phyloP scores from a whole-genome alignment of 169 alveolate genomes.

The Plasmodium blacklocki region DNA sequence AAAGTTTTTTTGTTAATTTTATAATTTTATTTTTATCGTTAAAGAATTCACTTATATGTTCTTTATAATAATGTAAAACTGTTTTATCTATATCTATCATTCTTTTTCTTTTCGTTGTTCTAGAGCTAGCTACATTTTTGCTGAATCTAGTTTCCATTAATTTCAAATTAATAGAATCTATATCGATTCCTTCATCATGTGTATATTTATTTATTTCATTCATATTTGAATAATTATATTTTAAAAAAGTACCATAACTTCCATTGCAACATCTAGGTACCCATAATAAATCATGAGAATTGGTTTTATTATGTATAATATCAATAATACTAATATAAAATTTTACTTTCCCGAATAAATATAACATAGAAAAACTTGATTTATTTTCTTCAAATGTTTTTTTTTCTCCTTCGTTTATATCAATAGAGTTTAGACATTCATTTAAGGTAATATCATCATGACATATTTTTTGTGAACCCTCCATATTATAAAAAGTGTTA shows the following conservation, averaged over 20 bases:
- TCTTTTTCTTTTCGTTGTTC: conserved; percentile 77
- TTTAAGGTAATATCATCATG: conserved; percentile 30
- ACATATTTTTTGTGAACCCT: conserved; percentile 1
- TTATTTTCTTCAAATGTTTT: conserved; percentile 49
- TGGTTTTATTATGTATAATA: conserved; percentile 65
- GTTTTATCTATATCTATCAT: conserved; percentile 77
- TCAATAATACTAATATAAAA: conserved; percentile 71
- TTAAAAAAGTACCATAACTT: conserved; percentile 65
- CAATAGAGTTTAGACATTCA: conserved; percentile 17
- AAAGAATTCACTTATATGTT: conserved; percentile 73
- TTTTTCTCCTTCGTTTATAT: conserved; percentile 5
- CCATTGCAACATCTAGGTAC: conserved; percentile 77
- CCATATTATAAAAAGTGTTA: neutral
- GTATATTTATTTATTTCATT: conserved; percentile 59
- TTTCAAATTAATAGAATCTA: conserved; percentile 64
- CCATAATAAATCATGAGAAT: conserved; percentile 75
- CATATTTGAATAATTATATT: conserved; percentile 46
- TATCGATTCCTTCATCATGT: conserved; percentile 70
- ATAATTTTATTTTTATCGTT: conserved; percentile 70
- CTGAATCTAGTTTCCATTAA: conserved; percentile 74
- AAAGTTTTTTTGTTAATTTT: conserved; percentile 58
- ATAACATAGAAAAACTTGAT: conserved; percentile 71
- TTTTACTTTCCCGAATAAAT: conserved; percentile 72
- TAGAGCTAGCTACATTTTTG: conserved; percentile 74
- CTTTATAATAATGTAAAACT: conserved; percentile 71